Percentiles rank a stretch among this genome's conserved stretches.
These are phyloP conservation scores for Colletotrichum sp. DNA, from an alignment of 2,329 filamentous ascomycete genomes.

Conservation along the genomic window DNA sequence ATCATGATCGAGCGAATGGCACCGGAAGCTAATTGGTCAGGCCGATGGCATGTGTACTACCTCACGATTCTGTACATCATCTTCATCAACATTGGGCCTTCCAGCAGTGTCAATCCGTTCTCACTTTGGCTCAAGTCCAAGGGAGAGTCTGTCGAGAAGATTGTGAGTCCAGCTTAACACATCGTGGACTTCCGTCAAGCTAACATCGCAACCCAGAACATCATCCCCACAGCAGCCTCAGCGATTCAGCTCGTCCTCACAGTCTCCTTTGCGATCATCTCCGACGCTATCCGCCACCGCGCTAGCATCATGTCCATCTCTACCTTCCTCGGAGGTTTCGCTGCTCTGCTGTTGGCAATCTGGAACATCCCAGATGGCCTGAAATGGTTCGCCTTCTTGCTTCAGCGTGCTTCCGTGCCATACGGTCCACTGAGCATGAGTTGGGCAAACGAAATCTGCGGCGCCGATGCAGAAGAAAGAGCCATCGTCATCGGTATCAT, in stretches of 20 bases:
- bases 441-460: conserved; percentile 19
- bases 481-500: conserved; percentile 19
- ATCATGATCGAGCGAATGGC: no score
- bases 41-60: conserved; percentile 40
- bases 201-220: background rate
- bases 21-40: background rate
- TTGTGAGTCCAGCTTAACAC: conserved; percentile 41
- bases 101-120: conserved; percentile 38
- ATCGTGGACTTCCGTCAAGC: background rate
- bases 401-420: conserved; percentile 24
- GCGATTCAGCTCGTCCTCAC: conserved; percentile 14
- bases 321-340: conserved; percentile 11
- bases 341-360: conserved; percentile 47
- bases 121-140: conserved; percentile 45
- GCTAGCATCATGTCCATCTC: conserved; percentile 15
- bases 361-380: conserved; percentile 62
- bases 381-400: conserved; percentile 57
- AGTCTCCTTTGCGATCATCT: conserved; percentile 12
- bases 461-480: conserved; percentile 10
- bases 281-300: conserved; percentile 11
- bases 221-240: conserved; percentile 14
- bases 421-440: conserved; percentile 16
- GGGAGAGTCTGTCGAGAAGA: conserved; percentile 53
- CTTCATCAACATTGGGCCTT: conserved; percentile 55
- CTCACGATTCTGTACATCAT: conserved; percentile 41